These are phyloP conservation scores for Suillus discolor DNA, from an alignment of 768 basidiomycete species.

Conservation along the genomic window DNA sequence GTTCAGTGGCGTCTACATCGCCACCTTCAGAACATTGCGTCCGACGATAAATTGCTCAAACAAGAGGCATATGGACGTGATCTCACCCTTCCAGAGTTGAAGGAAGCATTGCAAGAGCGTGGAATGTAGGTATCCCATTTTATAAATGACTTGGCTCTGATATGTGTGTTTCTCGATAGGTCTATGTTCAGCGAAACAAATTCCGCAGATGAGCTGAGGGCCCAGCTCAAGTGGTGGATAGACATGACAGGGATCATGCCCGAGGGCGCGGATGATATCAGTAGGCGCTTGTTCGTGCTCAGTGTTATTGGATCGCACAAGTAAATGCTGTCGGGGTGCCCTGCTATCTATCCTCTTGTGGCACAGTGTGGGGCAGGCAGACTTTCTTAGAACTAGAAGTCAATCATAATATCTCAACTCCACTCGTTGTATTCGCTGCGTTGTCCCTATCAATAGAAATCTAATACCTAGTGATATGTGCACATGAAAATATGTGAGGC, in stretches of 20 bases:
- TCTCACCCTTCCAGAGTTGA: constrained; percentile 57
- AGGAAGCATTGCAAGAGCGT: constrained; percentile 72
- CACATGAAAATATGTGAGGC: neutral
- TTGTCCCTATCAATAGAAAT: neutral
- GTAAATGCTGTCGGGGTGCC: constrained; percentile 11
- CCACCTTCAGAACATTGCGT: constrained; percentile 42
- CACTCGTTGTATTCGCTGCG: constrained; percentile 4
- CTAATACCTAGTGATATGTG: constrained; percentile 5
- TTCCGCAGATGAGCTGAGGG: constrained; percentile 45
- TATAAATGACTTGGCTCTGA: neutral
- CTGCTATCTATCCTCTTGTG: neutral
- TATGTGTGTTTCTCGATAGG: constrained; percentile 1
- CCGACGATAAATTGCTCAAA: constrained; percentile 66
- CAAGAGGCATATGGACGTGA: constrained; percentile 46
- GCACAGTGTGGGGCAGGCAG: neutral
- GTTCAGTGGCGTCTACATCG: constrained; percentile 38
- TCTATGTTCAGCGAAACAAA: constrained; percentile 41
- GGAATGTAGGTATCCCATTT: constrained; percentile 60
- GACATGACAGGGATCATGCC: constrained; percentile 42
- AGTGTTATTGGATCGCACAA: constrained; percentile 36
- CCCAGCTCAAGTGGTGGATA: constrained; percentile 68
- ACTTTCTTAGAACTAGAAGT: constrained; percentile 5
- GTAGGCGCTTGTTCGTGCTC: constrained; percentile 55
- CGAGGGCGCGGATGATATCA: constrained; percentile 39
- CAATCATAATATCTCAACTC: constrained; percentile 5